Percentiles rank a stretch among this genome's conserved stretches.
These are phyloP conservation scores for Friedmanniomyces simplex DNA, from an alignment of 495 filamentous ascomycete genomes.

Conservation along the genomic window DNA sequence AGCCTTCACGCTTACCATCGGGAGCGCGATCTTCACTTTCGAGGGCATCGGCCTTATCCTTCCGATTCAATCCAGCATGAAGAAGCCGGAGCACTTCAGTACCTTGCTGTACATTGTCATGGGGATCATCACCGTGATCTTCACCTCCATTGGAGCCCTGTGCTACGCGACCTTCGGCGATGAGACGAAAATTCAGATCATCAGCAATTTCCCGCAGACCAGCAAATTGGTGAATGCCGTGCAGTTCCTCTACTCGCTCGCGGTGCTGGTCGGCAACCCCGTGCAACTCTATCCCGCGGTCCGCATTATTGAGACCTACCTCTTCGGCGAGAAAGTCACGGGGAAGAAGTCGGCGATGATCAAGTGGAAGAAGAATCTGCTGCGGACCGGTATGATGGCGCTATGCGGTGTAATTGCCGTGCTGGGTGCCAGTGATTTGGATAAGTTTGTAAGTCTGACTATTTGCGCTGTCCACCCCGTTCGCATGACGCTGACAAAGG, in stretches of 20 bases:
- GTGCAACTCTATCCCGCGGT: slow-evolving; percentile 57
- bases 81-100: slow-evolving; percentile 47
- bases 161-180: slow-evolving; percentile 56
- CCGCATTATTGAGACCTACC: slow-evolving; percentile 46
- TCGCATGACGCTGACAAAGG: no score
- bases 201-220: slow-evolving; percentile 53
- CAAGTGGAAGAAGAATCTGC: slow-evolving; percentile 59
- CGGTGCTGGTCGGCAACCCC: slow-evolving; percentile 50
- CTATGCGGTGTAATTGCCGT: slow-evolving; percentile 43
- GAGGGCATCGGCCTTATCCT: slow-evolving; percentile 58
- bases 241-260: slow-evolving; percentile 55
- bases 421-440: slow-evolving; percentile 47
- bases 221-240: slow-evolving; percentile 54
- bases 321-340: slow-evolving; percentile 42
- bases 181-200: slow-evolving; percentile 49
- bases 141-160: slow-evolving; percentile 51
- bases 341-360: slow-evolving; percentile 43
- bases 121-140: slow-evolving; percentile 52
- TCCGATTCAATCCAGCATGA: slow-evolving; percentile 55
- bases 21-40: slow-evolving; percentile 56
- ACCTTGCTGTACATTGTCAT: slow-evolving; percentile 49
- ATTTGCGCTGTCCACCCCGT: no score
- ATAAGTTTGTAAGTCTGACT: slow-evolving; percentile 43
- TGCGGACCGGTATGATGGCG: slow-evolving; percentile 40
- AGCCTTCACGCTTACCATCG: slow-evolving; percentile 51